Percentiles rank a stretch among this genome's conserved stretches.
phyloP scores from a whole-genome alignment of 345 rosid genomes.

The Bruguiera parviflora region DNA sequence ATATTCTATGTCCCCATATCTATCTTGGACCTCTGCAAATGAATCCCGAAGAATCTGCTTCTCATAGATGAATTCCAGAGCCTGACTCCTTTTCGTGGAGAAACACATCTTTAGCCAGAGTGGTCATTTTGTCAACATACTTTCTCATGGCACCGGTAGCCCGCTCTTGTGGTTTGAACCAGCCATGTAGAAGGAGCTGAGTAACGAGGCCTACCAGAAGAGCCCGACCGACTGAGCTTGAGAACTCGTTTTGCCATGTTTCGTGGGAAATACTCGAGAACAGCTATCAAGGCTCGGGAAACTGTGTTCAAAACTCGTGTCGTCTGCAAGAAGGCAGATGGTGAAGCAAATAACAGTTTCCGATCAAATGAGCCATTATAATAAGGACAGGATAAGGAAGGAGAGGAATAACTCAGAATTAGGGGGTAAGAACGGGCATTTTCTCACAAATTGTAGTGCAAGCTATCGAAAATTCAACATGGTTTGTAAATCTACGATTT shows the following conservation, averaged over 20 bases:
- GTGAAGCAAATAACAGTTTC: neutral
- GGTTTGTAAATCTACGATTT: too few species aligned
- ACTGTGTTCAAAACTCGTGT: constrained; percentile 39
- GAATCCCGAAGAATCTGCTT: constrained; percentile 86
- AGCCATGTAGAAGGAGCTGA: constrained; percentile 80
- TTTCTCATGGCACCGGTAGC: constrained; percentile 75
- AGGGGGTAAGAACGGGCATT: neutral
- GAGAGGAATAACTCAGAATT: neutral
- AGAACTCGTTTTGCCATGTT: constrained; percentile 82
- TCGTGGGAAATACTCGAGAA: constrained; percentile 61
- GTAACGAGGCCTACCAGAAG: constrained; percentile 83
- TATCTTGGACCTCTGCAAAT: constrained; percentile 73
- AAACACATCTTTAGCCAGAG: constrained; percentile 79
- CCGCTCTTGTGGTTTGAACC: constrained; percentile 85
- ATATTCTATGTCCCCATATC: constrained; percentile 86
- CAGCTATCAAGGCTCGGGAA: constrained; percentile 49
- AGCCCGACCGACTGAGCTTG: constrained; percentile 78
- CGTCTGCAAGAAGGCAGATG: constrained; percentile 32
- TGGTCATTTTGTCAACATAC: constrained; percentile 85
- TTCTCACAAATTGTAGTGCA: too few species aligned
- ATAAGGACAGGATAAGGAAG: neutral
- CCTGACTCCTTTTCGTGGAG: constrained; percentile 81
- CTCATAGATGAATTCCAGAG: constrained; percentile 78
- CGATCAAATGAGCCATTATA: neutral
- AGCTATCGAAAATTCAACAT: too few species aligned